Evolutionary conservation across 306 rosid genomes (phyloP).

Genomic region (Prunus fruticosa): DNA sequence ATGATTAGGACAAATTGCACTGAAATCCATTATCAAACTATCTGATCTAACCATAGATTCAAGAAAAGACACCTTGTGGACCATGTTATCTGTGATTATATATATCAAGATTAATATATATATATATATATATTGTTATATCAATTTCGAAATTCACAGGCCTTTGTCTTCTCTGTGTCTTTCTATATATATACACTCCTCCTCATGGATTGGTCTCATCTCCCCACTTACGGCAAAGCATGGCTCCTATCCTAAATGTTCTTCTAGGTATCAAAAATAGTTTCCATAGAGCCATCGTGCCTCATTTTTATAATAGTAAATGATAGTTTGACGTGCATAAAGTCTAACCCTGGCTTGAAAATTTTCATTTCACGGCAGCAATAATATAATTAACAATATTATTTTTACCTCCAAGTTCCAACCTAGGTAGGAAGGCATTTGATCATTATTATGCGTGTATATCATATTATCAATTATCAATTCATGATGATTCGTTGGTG

Average conservation of each 20-base stretch:
- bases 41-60: not conserved
- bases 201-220: not conserved
- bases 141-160: constrained; percentile 9
- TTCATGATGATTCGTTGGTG: constrained; percentile 1
- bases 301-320: not conserved
- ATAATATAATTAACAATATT: too few species aligned
- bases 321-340: not conserved
- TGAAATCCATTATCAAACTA: constrained; percentile 9
- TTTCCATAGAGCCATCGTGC: not conserved
- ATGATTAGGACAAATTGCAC: constrained; percentile 16
- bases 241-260: not conserved
- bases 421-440: not conserved
- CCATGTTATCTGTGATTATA: not conserved
- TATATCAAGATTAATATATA: not conserved
- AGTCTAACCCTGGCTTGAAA: not conserved
- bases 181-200: not conserved
- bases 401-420: too few species aligned
- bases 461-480: not conserved
- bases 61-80: constrained; percentile 8
- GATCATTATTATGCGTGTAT: not conserved
- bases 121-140: not conserved
- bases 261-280: not conserved
- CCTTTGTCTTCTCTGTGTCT: not conserved
- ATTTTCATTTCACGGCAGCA: not conserved
- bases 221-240: constrained; percentile 1